Evolutionary conservation across 805 yeast genomes (phyloP).

Genomic region (Wickerhamiella nectarea): DNA sequence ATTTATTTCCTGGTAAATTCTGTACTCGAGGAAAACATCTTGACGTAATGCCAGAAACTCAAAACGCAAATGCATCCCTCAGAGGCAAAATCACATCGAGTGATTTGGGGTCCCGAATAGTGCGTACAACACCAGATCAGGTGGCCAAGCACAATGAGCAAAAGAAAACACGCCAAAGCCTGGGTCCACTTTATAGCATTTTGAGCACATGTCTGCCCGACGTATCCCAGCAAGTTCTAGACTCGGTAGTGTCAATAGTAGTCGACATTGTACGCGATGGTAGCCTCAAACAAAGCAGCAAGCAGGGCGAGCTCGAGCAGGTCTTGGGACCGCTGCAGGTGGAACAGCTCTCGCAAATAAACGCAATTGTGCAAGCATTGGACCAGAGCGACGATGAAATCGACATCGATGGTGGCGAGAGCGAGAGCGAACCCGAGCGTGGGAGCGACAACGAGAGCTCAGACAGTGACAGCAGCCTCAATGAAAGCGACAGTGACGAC

Average conservation of each 20-base stretch:
- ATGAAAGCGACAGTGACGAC: slow-evolving; percentile 15
- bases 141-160: neutral
- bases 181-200: slow-evolving; percentile 45
- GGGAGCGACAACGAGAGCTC: neutral
- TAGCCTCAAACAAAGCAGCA: slow-evolving; percentile 30
- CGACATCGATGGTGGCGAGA: slow-evolving; percentile 28
- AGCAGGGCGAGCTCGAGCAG: slow-evolving; percentile 38
- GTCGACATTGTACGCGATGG: slow-evolving; percentile 42
- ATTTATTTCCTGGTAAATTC: no score
- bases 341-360: slow-evolving; percentile 34
- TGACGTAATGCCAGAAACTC: neutral
- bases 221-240: slow-evolving; percentile 56
- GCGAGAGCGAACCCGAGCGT: slow-evolving; percentile 21
- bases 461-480: no score
- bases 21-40: no score
- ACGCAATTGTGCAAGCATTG: slow-evolving; percentile 33
- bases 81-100: slow-evolving; percentile 44
- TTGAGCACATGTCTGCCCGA: slow-evolving; percentile 49
- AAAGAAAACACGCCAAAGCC: neutral
- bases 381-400: slow-evolving; percentile 30
- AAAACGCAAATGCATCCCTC: neutral
- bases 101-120: slow-evolving; percentile 51
- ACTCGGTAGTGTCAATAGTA: slow-evolving; percentile 47
- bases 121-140: slow-evolving; percentile 15
- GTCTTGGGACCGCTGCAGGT: slow-evolving; percentile 35